These are phyloP conservation scores for Cerioporus squamosus DNA, from an alignment of 1,284 basidiomycete genomes.

Conservation along the genomic window DNA sequence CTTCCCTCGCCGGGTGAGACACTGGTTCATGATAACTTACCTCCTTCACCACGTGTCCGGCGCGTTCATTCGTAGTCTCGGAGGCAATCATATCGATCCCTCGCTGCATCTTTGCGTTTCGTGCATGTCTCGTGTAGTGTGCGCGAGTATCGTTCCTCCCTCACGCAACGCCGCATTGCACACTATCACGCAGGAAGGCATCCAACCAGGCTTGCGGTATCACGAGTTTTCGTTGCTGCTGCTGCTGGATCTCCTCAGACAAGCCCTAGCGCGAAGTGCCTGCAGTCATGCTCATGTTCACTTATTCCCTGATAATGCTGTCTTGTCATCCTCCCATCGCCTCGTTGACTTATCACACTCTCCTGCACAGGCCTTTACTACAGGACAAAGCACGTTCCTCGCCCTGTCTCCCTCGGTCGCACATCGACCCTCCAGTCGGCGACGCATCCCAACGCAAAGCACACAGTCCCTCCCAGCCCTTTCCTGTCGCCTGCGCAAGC, in stretches of 20 bases:
- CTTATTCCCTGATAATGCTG: constrained; percentile 21
- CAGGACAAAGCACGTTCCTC: constrained; percentile 41
- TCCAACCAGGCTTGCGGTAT: constrained; percentile 20
- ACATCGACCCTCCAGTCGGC: constrained; percentile 34
- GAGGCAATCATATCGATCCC: constrained; percentile 38
- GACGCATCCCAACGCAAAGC: constrained; percentile 35
- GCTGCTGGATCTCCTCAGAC: constrained; percentile 24
- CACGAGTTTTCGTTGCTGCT: constrained; percentile 24
- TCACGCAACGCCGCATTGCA: constrained; percentile 20
- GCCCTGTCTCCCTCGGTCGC: constrained; percentile 39
- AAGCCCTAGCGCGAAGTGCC: constrained; percentile 25
- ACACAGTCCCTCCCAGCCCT: constrained; percentile 12
- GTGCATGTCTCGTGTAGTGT: constrained; percentile 25
- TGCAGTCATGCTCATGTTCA: constrained; percentile 30
- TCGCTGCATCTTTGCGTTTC: constrained; percentile 29
- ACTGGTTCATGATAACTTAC: constrained; percentile 19
- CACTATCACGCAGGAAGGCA: constrained; percentile 20
- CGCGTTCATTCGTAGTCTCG: constrained; percentile 29
- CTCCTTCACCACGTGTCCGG: constrained; percentile 38
- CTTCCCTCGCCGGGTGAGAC: constrained; percentile 27
- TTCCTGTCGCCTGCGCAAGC: constrained; percentile 17
- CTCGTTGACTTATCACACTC: constrained; percentile 26
- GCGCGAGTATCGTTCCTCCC: constrained; percentile 23
- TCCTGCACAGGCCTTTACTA: constrained; percentile 39
- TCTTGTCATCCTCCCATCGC: constrained; percentile 14